Evolutionary conservation across 768 basidiomycete genomes (phyloP).

Genomic region (Sarcomyxa edulis): DNA sequence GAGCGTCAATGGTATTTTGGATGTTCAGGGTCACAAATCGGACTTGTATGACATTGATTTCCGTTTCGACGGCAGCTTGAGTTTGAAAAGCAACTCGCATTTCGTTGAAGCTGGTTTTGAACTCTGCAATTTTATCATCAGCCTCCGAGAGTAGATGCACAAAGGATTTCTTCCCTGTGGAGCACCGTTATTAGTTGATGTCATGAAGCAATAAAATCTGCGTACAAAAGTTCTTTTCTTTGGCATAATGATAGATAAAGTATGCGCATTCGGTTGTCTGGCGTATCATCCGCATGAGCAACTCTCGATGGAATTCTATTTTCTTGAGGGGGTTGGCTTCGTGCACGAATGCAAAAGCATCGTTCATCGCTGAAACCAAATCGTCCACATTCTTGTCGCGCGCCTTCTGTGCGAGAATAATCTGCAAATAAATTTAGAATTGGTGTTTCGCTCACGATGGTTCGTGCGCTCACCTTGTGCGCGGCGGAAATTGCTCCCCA

Average conservation of each 20-base stretch:
- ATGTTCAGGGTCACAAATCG: too few species aligned
- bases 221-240: constrained; percentile 14
- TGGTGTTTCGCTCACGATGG: not conserved
- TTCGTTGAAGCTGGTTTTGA: constrained; percentile 6
- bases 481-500: constrained; percentile 2
- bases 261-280: constrained; percentile 24
- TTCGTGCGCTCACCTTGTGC: constrained; percentile 1
- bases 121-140: constrained; percentile 1
- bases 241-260: constrained; percentile 21
- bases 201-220: not conserved
- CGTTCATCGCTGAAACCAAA: not conserved
- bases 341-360: constrained; percentile 1
- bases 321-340: constrained; percentile 4
- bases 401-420: constrained; percentile 1
- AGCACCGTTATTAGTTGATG: not conserved
- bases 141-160: not conserved
- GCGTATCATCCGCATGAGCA: constrained; percentile 12
- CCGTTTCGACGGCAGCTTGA: constrained; percentile 2
- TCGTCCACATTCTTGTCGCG: constrained; percentile 1
- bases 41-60: constrained; percentile 4
- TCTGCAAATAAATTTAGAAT: not conserved
- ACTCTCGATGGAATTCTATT: constrained; percentile 10
- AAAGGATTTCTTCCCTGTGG: not conserved
- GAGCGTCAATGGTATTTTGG: too few species aligned
- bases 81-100: constrained; percentile 1